Percentiles rank a stretch among this genome's conserved stretches.
These are phyloP conservation scores for Cystofilobasidium macerans DNA, from an alignment of 768 basidiomycete species.

Conservation along the genomic window DNA sequence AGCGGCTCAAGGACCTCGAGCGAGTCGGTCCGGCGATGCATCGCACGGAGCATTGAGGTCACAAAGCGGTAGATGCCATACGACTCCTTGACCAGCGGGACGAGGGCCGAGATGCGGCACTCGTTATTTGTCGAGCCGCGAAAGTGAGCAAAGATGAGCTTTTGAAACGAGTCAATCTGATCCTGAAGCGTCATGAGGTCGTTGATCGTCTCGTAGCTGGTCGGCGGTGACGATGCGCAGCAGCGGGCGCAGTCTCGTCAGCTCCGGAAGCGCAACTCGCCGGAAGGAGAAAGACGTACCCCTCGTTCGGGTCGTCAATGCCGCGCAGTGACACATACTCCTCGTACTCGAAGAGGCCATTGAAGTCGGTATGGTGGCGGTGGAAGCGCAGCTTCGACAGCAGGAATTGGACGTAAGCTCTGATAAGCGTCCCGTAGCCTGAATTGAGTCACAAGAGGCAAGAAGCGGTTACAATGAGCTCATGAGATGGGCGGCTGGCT, in stretches of 20 bases:
- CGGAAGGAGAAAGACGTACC: conserved; percentile 48
- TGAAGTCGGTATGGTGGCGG: conserved; percentile 89
- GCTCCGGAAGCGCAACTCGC: neutral
- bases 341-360: conserved; percentile 97
- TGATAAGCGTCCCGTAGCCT: conserved; percentile 90
- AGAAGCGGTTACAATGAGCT: neutral
- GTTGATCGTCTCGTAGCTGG: conserved; percentile 93
- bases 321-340: conserved; percentile 95
- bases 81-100: conserved; percentile 95
- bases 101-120: conserved; percentile 88
- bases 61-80: conserved; percentile 99
- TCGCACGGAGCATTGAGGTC: conserved; percentile 94
- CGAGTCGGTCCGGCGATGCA: conserved; percentile 86
- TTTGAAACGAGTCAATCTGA: conserved; percentile 97
- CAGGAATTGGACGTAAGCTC: conserved; percentile 91
- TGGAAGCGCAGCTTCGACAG: conserved; percentile 93
- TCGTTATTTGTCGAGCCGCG: conserved; percentile 84
- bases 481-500: too few relatives aligned
- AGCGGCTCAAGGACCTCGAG: conserved; percentile 80
- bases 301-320: conserved; percentile 98
- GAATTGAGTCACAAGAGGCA: neutral
- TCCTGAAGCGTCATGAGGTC: conserved; percentile 98
- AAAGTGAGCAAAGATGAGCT: conserved; percentile 93
- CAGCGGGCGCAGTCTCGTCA: neutral
- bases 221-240: too few relatives aligned